Conservation (phyloP, 371 early-diverging fungal species). For the Mucor circinelloides region DNA sequence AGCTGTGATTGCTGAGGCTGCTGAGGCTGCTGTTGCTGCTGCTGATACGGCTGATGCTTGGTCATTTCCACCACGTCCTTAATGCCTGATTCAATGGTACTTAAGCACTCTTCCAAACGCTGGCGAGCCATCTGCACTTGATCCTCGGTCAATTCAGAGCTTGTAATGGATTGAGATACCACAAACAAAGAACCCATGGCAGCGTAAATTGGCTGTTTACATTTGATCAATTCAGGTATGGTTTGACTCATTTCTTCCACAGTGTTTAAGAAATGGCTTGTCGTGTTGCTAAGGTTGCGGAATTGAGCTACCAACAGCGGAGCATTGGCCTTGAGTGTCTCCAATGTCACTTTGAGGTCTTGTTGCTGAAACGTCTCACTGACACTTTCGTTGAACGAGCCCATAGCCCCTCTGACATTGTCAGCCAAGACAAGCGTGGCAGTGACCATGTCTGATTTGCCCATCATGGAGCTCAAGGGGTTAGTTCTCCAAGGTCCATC, state of each 20-base stretch:
- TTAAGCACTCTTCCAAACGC: constrained; percentile 20
- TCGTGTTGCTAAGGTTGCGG: constrained; percentile 51
- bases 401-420: constrained; percentile 34
- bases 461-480: neutral
- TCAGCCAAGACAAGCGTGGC: constrained; percentile 31
- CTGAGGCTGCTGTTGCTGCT: neutral
- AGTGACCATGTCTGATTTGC: constrained; percentile 5
- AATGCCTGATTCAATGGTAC: constrained; percentile 16
- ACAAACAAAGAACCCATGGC: constrained; percentile 72
- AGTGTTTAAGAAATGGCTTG: constrained; percentile 44
- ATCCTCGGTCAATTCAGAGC: constrained; percentile 29
- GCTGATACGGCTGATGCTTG: constrained; percentile 3
- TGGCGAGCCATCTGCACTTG: constrained; percentile 22
- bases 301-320: constrained; percentile 63
- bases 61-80: constrained; percentile 10
- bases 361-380: constrained; percentile 23
- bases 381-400: constrained; percentile 37
- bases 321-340: constrained; percentile 51
- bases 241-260: constrained; percentile 35
- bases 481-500: neutral
- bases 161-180: constrained; percentile 64
- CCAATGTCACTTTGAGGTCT: constrained; percentile 11
- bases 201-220: constrained; percentile 69
- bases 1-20: neutral
- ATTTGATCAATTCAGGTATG: constrained; percentile 44